Percentiles rank a stretch among this genome's conserved stretches.
Conservation (phyloP, 345 rosid species). For the Pugionium cornutum region DNA sequence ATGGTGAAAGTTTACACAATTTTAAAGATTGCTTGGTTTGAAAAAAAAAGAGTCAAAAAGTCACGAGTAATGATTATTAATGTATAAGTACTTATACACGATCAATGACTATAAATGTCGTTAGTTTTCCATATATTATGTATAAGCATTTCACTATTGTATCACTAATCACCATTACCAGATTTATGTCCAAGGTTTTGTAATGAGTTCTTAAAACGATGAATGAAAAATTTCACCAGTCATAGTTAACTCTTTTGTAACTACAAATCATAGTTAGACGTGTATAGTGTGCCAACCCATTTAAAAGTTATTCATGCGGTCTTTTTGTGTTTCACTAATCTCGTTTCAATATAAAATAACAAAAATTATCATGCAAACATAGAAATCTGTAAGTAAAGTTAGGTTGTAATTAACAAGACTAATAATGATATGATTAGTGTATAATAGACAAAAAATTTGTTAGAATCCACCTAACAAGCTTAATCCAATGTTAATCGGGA, state of each 20-base stretch:
- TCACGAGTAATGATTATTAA: conserved; percentile 12
- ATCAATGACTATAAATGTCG: not conserved
- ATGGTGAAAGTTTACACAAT: conserved; percentile 10
- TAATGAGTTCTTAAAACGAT: too few species aligned
- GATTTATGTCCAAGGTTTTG: too few species aligned
- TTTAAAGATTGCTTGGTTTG: not conserved
- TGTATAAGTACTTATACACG: not conserved
- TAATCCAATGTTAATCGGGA: conserved; percentile 29
- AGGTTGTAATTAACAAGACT: not conserved
- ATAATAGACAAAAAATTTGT: conserved; percentile 37
- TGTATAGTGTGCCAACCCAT: too few species aligned
- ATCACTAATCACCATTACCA: too few species aligned
- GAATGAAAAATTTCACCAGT: too few species aligned
- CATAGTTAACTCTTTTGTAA: not conserved
- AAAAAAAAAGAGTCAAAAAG: not conserved
- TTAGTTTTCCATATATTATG: too few species aligned
- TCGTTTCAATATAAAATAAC: not conserved
- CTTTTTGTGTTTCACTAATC: too few species aligned
- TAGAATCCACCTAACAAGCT: conserved; percentile 30
- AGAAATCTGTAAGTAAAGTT: not conserved
- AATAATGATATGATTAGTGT: conserved; percentile 12
- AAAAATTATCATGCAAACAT: not conserved
- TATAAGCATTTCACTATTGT: too few species aligned
- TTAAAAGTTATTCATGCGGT: too few species aligned
- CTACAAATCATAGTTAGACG: not conserved